Conservation (phyloP, 2,329 filamentous ascomycete species). For the Fusarium fracticaudum region DNA sequence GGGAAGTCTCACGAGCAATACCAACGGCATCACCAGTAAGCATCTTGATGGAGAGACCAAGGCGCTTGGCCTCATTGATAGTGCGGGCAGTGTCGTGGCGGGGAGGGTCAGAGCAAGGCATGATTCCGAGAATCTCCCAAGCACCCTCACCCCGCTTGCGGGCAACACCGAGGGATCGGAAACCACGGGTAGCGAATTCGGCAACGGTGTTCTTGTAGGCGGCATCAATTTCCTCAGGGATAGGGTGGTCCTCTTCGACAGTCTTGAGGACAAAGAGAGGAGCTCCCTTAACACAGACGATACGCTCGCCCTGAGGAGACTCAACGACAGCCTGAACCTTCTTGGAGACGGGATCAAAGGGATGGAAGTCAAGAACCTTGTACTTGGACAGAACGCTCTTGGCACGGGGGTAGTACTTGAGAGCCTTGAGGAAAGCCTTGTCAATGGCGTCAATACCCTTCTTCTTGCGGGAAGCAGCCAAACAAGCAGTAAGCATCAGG, state of each 20-base stretch:
- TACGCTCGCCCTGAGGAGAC: conserved; percentile 83
- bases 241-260: conserved; percentile 84
- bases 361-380: conserved; percentile 84
- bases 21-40: conserved; percentile 94
- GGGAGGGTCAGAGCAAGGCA: conserved; percentile 92
- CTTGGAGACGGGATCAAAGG: conserved; percentile 93
- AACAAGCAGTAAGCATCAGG: conserved; percentile 90
- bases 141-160: conserved; percentile 83
- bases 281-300: conserved; percentile 90
- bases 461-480: conserved; percentile 92
- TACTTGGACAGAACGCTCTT: conserved; percentile 85
- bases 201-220: conserved; percentile 91
- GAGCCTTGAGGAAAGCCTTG: conserved; percentile 90
- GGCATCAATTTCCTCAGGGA: conserved; percentile 77
- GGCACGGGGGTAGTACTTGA: conserved; percentile 83
- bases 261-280: conserved; percentile 88
- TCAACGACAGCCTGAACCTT: conserved; percentile 88
- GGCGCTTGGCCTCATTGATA: conserved; percentile 86
- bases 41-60: conserved; percentile 95
- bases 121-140: conserved; percentile 94
- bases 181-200: conserved; percentile 91
- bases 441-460: conserved; percentile 96
- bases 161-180: conserved; percentile 92
- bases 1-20: conserved; percentile 90
- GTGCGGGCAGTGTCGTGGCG: conserved; percentile 91